Evolutionary conservation across 1,284 basidiomycete species (phyloP).

Genomic region (Fomitopsis palustris): DNA sequence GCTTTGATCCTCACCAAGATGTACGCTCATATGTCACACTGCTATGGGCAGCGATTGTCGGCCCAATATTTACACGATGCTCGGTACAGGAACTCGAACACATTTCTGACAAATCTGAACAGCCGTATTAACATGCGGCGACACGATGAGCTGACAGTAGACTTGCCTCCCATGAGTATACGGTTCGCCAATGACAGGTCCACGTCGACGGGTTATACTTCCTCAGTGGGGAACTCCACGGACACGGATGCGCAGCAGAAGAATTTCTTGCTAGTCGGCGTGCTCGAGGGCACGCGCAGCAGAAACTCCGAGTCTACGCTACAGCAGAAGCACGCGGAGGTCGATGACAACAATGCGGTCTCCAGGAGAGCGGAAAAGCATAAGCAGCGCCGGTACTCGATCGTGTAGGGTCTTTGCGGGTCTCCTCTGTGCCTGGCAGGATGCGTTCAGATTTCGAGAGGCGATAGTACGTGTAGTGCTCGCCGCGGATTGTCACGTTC

Average conservation of each 20-base stretch:
- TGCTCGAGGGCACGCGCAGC: background rate
- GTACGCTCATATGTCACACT: background rate
- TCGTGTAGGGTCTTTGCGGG: background rate
- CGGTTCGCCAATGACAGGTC: background rate
- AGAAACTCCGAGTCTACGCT: no score
- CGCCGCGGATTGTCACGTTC: no score
- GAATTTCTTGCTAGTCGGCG: background rate
- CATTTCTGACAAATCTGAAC: conserved; percentile 2
- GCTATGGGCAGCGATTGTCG: background rate
- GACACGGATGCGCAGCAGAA: background rate
- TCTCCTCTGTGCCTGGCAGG: background rate
- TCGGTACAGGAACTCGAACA: background rate
- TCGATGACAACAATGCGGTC: background rate
- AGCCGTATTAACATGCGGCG: background rate
- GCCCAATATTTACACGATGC: background rate
- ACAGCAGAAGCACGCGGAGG: background rate
- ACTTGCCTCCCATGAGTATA: background rate
- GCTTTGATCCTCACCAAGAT: background rate
- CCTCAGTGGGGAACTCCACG: background rate
- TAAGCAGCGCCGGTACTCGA: background rate
- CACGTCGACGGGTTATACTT: background rate
- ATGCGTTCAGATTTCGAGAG: no score
- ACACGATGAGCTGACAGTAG: background rate
- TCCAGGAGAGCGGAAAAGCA: background rate
- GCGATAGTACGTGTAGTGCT: no score